phyloP scores from a whole-genome alignment of 306 rosid species.

The Cucumis melo region DNA sequence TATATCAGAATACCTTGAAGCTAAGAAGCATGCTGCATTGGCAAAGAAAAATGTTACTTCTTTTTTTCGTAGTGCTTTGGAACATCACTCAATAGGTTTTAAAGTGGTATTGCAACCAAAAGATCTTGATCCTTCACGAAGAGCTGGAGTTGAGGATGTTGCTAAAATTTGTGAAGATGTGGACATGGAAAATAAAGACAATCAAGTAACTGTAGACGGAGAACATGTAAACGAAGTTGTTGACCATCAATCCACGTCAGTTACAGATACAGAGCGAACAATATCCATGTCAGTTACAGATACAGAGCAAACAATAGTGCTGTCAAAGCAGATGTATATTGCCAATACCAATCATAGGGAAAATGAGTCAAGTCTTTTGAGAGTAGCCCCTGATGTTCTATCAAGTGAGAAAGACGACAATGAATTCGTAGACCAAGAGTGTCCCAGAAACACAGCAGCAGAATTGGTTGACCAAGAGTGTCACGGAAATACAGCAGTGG shows the following conservation, averaged over 20 bases:
- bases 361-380: constrained; percentile 13
- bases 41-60: constrained; percentile 29
- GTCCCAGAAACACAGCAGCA: background rate
- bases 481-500: background rate
- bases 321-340: constrained; percentile 5
- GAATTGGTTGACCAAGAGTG: constrained; percentile 7
- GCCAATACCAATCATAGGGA: constrained; percentile 11
- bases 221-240: constrained; percentile 19
- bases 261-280: constrained; percentile 13
- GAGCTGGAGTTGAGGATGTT: constrained; percentile 16
- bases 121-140: constrained; percentile 6
- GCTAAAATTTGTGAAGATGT: constrained; percentile 16
- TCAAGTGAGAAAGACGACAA: constrained; percentile 16
- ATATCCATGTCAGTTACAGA: too few relatives aligned
- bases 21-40: constrained; percentile 37
- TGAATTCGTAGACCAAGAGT: constrained; percentile 6
- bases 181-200: constrained; percentile 14
- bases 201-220: constrained; percentile 15
- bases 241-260: constrained; percentile 4
- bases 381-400: constrained; percentile 7
- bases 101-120: constrained; percentile 14
- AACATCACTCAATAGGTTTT: constrained; percentile 11
- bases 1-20: constrained; percentile 41
- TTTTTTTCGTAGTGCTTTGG: constrained; percentile 22
- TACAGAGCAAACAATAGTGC: constrained; percentile 14